Evolutionary conservation across 2,329 filamentous ascomycete genomes (phyloP), one percentile per base, ranked within the genome.

Genomic region (Colletotrichum costaricense): DNA sequence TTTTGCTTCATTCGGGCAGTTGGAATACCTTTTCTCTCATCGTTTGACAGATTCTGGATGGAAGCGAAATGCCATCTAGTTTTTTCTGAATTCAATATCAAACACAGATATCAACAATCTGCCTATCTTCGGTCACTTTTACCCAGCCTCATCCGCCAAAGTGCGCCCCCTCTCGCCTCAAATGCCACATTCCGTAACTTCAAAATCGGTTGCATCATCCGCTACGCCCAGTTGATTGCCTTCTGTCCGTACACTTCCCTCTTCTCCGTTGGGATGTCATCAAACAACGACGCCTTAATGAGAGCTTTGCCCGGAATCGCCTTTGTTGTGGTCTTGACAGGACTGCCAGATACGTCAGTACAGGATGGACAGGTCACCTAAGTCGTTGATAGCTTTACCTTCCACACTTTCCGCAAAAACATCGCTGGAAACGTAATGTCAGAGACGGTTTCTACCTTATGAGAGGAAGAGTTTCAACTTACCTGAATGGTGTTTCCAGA

Each of bases 281-380:
- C 67, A 22, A 73, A 73, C 22, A 73, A 46, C 1, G 71, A 73
- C 7, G 67, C 71, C 38, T 73, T 73, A n/a, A 73, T 62, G 4
- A 73, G 9, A 6, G 33, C 49, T 42, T 71, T 38, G 7, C 26
- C 56, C 0, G 71, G 71, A 5, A 66, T 19, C 7, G 67, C 12
- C 22, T 63, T 58, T 1, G 67, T 16, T 14, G 12, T 26, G 4
- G 46, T 42, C 19, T 71, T 71, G 19, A 73, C 35, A 5, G 71
- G 71, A 24, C 71, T 73, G 16, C 3, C 22, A 28, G 12, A 24
- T 14, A 3, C 19, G 62, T 19, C 11, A 12, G 35, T 19, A 42
- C 38, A 42, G 4, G 56, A 14, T 14, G 6, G n/a, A 14, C 16
- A 5, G 22, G 46, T 12, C 7, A 11, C 5, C n/a, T 4, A 12